A percentile compares a stretch with the other conserved stretches of the same genome.
Evolutionary conservation across 2,329 filamentous ascomycete species (phyloP).

Genomic region (Cladosporium sp.): DNA sequence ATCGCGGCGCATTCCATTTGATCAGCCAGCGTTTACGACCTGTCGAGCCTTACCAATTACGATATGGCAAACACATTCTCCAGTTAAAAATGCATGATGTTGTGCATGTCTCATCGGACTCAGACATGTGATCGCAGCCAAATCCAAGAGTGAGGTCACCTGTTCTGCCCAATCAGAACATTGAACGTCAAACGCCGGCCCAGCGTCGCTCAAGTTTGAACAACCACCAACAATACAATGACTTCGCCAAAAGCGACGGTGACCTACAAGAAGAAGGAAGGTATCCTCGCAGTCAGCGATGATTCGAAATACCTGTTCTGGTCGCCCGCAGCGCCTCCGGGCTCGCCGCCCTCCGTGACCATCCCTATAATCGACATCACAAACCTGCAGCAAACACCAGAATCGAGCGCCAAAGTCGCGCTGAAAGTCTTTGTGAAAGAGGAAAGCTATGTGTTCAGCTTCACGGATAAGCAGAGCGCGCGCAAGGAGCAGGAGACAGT

Average conservation of each 20-base stretch:
- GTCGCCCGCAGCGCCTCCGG: slow-evolving; percentile 67
- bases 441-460: slow-evolving; percentile 80
- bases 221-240: slow-evolving; percentile 26
- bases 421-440: slow-evolving; percentile 85
- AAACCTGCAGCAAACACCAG: slow-evolving; percentile 94
- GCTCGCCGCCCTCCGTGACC: slow-evolving; percentile 64
- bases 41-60: background rate
- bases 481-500: slow-evolving; percentile 81
- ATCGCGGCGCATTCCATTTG: background rate
- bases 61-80: background rate
- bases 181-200: slow-evolving; percentile 3
- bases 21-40: background rate
- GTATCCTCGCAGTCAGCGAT: slow-evolving; percentile 71
- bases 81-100: background rate
- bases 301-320: slow-evolving; percentile 77
- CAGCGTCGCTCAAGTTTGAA: slow-evolving; percentile 6
- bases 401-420: slow-evolving; percentile 85
- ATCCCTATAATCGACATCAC: slow-evolving; percentile 75
- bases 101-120: background rate
- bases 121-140: background rate
- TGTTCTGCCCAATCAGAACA: slow-evolving; percentile 10
- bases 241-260: slow-evolving; percentile 59
- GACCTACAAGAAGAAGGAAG: slow-evolving; percentile 95
- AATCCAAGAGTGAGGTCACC: background rate
- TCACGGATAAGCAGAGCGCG: slow-evolving; percentile 74